These are phyloP conservation scores for Naganishia albida DNA, from an alignment of 1,284 basidiomycete species.

Conservation along the genomic window DNA sequence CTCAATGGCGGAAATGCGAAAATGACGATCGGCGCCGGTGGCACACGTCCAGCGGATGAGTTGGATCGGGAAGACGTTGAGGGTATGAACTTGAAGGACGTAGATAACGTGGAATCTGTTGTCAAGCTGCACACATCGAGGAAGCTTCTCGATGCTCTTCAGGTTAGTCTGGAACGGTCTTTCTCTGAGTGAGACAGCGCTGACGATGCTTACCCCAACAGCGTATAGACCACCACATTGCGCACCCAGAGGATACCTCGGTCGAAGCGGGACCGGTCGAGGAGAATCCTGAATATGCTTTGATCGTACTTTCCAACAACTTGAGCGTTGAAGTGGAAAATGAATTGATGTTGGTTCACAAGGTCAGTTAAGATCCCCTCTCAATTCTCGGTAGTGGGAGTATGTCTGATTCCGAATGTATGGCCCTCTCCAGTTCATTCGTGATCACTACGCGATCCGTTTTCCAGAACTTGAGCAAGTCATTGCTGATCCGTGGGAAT, in stretches of 20 bases:
- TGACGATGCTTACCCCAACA: conserved; percentile 47
- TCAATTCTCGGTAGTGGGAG: background rate
- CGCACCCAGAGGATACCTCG: conserved; percentile 72
- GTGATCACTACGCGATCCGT: conserved; percentile 93
- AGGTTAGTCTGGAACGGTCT: conserved; percentile 57
- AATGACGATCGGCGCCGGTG: conserved; percentile 72
- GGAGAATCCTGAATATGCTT: conserved; percentile 90
- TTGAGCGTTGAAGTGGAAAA: conserved; percentile 98
- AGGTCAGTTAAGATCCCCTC: conserved; percentile 59
- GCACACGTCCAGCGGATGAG: conserved; percentile 88
- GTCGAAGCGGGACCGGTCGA: conserved; percentile 69
- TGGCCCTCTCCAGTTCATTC: conserved; percentile 76
- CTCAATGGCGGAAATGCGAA: conserved; percentile 50
- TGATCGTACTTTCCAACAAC: conserved; percentile 98
- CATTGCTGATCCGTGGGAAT: conserved; percentile 87
- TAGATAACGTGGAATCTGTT: conserved; percentile 81
- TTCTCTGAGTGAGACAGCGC: background rate
- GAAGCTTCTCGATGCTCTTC: conserved; percentile 79
- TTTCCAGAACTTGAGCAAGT: conserved; percentile 97
- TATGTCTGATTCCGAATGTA: background rate
- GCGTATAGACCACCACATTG: conserved; percentile 85
- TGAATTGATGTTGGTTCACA: conserved; percentile 94
- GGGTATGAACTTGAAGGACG: conserved; percentile 77
- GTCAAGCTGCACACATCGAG: conserved; percentile 85
- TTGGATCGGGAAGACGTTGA: conserved; percentile 89